Evolutionary conservation across 78 protist genomes (phyloP).

Genomic region (Fonticula alba): DNA sequence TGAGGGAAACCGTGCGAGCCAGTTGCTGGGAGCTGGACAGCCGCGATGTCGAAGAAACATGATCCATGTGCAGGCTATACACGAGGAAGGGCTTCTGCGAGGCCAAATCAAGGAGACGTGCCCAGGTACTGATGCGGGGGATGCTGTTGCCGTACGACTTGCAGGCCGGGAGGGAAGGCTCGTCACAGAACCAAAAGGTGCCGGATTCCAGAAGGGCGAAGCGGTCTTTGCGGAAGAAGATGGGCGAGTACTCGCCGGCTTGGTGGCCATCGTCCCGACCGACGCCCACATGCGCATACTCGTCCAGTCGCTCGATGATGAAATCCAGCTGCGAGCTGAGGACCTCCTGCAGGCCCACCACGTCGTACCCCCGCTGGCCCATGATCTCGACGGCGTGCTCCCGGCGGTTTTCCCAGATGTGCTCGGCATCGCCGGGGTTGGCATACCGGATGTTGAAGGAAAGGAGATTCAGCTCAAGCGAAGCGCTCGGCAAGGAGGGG

Average conservation of each 20-base stretch:
- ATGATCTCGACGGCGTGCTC: not conserved
- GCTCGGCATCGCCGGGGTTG: conserved; percentile 7
- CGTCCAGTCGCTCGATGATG: not conserved
- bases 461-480: no score
- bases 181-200: not conserved
- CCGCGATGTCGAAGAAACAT: no score
- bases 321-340: conserved; percentile 16
- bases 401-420: conserved; percentile 20
- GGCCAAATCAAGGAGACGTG: not conserved
- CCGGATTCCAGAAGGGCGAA: not conserved
- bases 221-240: conserved; percentile 1
- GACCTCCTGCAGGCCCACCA: conserved; percentile 29
- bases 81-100: no score
- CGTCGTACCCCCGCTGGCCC: not conserved
- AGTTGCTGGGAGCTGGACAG: no score
- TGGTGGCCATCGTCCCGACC: conserved; percentile 28
- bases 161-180: not conserved
- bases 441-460: conserved; percentile 28
- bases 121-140: conserved; percentile 1
- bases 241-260: conserved; percentile 26
- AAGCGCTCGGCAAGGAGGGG: no score
- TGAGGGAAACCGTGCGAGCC: no score
- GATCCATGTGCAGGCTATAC: no score
- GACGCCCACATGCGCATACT: conserved; percentile 3
- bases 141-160: not conserved